phyloP scores from a whole-genome alignment of 2,329 filamentous ascomycete species.

The Fusarium mangiferae region DNA sequence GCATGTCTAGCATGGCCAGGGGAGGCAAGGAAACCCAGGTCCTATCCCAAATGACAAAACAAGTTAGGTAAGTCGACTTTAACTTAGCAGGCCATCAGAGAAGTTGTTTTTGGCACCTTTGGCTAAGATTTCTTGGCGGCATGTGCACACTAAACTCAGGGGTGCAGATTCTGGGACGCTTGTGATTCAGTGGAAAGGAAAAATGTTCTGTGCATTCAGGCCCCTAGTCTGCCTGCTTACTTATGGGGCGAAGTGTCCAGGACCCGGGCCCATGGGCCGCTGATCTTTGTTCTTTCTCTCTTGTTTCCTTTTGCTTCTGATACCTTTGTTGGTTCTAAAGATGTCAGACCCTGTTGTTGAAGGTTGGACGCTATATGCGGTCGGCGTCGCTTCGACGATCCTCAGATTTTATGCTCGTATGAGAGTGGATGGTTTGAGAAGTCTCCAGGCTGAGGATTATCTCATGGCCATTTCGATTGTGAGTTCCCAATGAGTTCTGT shows the following conservation, averaged over 20 bases:
- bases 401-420: slow-evolving; percentile 47
- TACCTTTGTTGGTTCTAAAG: not conserved
- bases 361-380: slow-evolving; percentile 44
- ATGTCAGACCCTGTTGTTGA: slow-evolving; percentile 34
- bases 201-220: not conserved
- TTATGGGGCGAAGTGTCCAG: slow-evolving; percentile 2
- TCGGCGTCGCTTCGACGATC: slow-evolving; percentile 42
- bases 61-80: too few relatives aligned
- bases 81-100: too few relatives aligned
- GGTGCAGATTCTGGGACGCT: not conserved
- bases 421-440: slow-evolving; percentile 36
- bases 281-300: not conserved
- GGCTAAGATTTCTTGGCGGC: not conserved
- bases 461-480: slow-evolving; percentile 40
- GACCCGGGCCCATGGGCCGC: not conserved
- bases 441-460: slow-evolving; percentile 46
- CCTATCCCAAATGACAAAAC: not conserved
- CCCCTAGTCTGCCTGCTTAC: not conserved
- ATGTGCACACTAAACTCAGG: not conserved
- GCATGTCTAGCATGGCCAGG: not conserved
- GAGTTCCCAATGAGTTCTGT: not conserved
- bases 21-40: not conserved
- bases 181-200: not conserved
- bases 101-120: not conserved
- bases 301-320: slow-evolving; percentile 1